These are phyloP conservation scores for Psilocybe tampanensis DNA, from an alignment of 768 basidiomycete species.

Conservation along the genomic window DNA sequence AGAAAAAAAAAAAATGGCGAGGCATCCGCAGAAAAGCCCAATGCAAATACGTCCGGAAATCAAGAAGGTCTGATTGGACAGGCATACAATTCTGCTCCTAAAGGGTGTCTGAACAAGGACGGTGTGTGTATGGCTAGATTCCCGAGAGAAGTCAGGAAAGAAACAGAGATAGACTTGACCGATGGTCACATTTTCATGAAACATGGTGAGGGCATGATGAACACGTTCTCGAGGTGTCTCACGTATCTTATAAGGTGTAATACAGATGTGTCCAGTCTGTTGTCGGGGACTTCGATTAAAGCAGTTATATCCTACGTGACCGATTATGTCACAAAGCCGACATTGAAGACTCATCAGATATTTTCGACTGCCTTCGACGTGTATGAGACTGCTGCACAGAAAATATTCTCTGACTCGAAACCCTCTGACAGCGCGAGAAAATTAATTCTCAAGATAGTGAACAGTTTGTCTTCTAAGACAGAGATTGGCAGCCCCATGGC, in stretches of 20 bases:
- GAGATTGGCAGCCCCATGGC: constrained; percentile 37
- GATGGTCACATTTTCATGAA: constrained; percentile 23
- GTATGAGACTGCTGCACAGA: constrained; percentile 23
- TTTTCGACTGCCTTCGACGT: constrained; percentile 29
- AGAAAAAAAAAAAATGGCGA: background rate
- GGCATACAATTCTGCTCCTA: background rate
- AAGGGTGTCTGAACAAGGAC: background rate
- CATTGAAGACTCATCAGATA: constrained; percentile 33
- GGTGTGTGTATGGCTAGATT: constrained; percentile 33
- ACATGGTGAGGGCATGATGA: constrained; percentile 30
- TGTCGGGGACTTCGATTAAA: constrained; percentile 38
- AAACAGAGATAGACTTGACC: constrained; percentile 13
- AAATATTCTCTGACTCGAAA: constrained; percentile 13
- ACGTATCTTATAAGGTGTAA: constrained; percentile 36
- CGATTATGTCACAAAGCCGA: constrained; percentile 38
- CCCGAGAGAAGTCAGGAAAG: constrained; percentile 23
- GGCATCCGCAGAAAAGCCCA: no score
- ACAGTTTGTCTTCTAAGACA: constrained; percentile 26
- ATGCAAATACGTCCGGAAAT: background rate
- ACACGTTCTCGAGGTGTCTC: constrained; percentile 29
- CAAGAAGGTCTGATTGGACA: background rate
- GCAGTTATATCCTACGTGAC: constrained; percentile 33
- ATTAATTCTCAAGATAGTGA: constrained; percentile 22
- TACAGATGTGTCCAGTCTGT: constrained; percentile 33
- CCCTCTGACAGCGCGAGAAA: constrained; percentile 5